phyloP scores from a whole-genome alignment of 805 yeast genomes.

The Ogataea nonfermentans region DNA sequence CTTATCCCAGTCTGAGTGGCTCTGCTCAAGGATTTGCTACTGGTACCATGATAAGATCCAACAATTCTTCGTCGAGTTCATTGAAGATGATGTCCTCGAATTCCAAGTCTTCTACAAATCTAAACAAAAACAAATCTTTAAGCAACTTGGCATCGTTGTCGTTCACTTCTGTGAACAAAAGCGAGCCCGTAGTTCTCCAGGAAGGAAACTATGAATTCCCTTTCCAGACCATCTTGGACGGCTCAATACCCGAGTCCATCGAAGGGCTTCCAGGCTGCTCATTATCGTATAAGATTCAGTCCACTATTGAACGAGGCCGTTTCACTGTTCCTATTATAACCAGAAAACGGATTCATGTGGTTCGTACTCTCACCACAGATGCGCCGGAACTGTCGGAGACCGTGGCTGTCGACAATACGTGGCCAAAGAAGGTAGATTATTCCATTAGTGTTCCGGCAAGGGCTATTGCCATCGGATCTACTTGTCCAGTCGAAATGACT shows the following conservation, averaged over 20 bases:
- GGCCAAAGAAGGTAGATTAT: conserved; percentile 94
- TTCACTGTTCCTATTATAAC: conserved; percentile 63
- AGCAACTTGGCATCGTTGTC: conserved; percentile 29
- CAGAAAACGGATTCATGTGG: conserved; percentile 71
- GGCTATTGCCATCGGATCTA: conserved; percentile 87
- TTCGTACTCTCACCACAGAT: conserved; percentile 86
- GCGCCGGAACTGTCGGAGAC: conserved; percentile 86
- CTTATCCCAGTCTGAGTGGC: conserved; percentile 12
- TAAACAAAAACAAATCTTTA: conserved; percentile 33
- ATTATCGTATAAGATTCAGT: conserved; percentile 68
- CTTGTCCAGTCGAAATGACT: conserved; percentile 63
- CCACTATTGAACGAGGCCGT: conserved; percentile 79
- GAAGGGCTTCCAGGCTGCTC: conserved; percentile 86
- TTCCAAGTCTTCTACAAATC: conserved; percentile 15
- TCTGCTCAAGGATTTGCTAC: conserved; percentile 26
- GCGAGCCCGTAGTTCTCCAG: conserved; percentile 42
- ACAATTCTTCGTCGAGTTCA: conserved; percentile 44
- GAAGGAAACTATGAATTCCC: conserved; percentile 91
- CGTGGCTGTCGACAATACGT: conserved; percentile 87
- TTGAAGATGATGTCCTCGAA: conserved; percentile 36
- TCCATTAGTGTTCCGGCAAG: conserved; percentile 81
- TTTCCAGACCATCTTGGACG: conserved; percentile 81
- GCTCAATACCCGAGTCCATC: conserved; percentile 79
- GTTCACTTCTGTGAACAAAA: conserved; percentile 15
- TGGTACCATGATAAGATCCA: conserved; percentile 35